Conservation (phyloP, 1,139 yeast genomes). For the Debaryomycetaceae sp. region DNA sequence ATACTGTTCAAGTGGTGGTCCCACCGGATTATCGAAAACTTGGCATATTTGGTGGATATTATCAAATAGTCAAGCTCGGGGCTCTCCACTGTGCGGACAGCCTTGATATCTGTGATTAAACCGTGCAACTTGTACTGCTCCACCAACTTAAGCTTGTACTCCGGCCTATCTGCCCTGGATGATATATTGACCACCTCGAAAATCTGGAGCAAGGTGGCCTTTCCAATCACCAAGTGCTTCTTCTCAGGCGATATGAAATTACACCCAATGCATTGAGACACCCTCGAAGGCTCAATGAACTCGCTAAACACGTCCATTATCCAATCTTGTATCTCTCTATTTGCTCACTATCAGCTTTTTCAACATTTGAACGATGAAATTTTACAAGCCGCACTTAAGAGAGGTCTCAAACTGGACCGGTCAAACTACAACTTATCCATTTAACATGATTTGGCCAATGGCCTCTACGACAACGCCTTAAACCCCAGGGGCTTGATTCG, state of each 20-base stretch:
- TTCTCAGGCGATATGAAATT: constrained; percentile 51
- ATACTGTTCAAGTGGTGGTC: constrained; percentile 50
- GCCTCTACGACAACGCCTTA: not conserved
- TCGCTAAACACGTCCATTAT: constrained; percentile 82
- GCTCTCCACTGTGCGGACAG: constrained; percentile 50
- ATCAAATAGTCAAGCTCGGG: constrained; percentile 57
- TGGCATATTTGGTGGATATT: constrained; percentile 72
- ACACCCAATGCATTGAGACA: constrained; percentile 60
- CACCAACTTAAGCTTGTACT: constrained; percentile 47
- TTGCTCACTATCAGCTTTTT: not conserved
- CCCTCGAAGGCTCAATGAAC: constrained; percentile 75
- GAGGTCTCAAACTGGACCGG: constrained; percentile 4
- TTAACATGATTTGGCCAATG: not conserved
- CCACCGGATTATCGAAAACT: constrained; percentile 75
- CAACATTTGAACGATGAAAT: not conserved
- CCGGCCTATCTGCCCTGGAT: constrained; percentile 16
- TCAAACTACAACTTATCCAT: not conserved
- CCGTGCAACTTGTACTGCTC: constrained; percentile 75
- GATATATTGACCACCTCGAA: constrained; percentile 40
- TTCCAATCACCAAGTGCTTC: constrained; percentile 64
- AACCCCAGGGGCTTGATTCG: not conserved
- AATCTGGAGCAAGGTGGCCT: constrained; percentile 70
- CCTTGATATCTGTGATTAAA: constrained; percentile 54
- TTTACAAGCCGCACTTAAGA: constrained; percentile 7
- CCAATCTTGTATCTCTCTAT: not conserved